These are phyloP conservation scores for Xylaria multiplex DNA, from an alignment of 2,329 filamentous ascomycete species.

Conservation along the genomic window DNA sequence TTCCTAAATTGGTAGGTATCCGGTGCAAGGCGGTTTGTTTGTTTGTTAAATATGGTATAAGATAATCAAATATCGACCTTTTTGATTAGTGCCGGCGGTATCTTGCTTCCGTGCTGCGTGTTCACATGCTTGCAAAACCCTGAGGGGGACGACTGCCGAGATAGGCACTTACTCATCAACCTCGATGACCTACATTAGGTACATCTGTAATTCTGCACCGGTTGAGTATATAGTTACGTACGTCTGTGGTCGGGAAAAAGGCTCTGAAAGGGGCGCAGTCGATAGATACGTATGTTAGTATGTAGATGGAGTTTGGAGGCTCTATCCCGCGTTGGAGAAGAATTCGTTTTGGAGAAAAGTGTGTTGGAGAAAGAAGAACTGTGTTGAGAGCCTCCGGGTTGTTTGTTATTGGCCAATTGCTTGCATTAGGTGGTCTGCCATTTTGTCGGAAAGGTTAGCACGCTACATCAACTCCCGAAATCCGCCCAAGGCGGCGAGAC, in stretches of 20 bases:
- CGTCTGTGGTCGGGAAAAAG: neutral
- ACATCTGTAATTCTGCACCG: neutral
- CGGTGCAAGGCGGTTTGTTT: too few species aligned
- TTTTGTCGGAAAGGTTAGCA: too few species aligned
- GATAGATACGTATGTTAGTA: neutral
- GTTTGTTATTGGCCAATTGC: constrained; percentile 29
- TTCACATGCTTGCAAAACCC: neutral
- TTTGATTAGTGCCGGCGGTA: too few species aligned
- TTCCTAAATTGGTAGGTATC: too few species aligned
- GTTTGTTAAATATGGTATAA: too few species aligned
- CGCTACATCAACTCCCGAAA: constrained; percentile 12
- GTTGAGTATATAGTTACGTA: too few species aligned
- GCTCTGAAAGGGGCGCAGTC: constrained; percentile 10
- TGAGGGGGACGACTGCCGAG: neutral
- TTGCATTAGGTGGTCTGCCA: neutral
- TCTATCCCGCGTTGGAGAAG: constrained; percentile 15
- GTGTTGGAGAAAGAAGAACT: neutral
- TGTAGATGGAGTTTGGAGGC: constrained; percentile 16
- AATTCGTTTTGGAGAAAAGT: neutral
- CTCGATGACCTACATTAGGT: neutral
- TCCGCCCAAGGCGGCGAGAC: neutral
- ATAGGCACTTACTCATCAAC: too few species aligned
- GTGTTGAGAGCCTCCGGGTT: constrained; percentile 3
- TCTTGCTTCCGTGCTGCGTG: too few species aligned
- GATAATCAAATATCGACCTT: too few species aligned